Percentiles rank a stretch among this genome's conserved stretches.
Evolutionary conservation across 306 rosid genomes (phyloP).

Genomic region (Malus domestica): DNA sequence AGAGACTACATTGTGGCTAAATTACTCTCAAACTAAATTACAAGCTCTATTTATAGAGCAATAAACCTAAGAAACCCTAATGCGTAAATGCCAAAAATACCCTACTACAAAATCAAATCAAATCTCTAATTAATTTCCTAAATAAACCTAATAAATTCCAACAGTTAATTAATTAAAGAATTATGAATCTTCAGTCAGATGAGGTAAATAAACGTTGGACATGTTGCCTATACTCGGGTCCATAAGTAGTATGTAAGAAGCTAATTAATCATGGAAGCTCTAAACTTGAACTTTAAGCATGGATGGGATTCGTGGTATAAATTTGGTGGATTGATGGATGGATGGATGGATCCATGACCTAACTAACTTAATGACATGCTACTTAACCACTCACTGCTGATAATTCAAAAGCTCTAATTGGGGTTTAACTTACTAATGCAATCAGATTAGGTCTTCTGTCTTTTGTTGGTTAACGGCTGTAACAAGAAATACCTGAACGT

Average conservation of each 20-base stretch:
- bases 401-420: background rate
- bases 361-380: slow-evolving; percentile 56
- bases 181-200: background rate
- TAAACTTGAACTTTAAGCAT: slow-evolving; percentile 58
- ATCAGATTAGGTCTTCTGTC: slow-evolving; percentile 18
- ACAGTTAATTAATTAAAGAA: background rate
- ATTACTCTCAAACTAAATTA: no score
- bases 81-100: no score
- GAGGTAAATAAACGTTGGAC: background rate
- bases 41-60: no score
- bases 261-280: background rate
- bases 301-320: slow-evolving; percentile 18
- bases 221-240: background rate
- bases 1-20: no score
- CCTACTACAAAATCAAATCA: no score
- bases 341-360: slow-evolving; percentile 37
- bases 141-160: no score
- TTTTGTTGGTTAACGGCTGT: slow-evolving; percentile 30
- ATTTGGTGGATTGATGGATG: background rate
- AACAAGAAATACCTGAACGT: slow-evolving; percentile 27
- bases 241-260: background rate
- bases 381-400: slow-evolving; percentile 41
- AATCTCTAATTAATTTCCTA: no score
- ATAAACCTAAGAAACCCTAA: no score
- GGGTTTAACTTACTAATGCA: slow-evolving; percentile 1